A percentile compares a stretch with the other conserved stretches of the same genome.
Conservation (phyloP, 805 yeast genomes). For the Sugiyamaella mastotermitis region DNA sequence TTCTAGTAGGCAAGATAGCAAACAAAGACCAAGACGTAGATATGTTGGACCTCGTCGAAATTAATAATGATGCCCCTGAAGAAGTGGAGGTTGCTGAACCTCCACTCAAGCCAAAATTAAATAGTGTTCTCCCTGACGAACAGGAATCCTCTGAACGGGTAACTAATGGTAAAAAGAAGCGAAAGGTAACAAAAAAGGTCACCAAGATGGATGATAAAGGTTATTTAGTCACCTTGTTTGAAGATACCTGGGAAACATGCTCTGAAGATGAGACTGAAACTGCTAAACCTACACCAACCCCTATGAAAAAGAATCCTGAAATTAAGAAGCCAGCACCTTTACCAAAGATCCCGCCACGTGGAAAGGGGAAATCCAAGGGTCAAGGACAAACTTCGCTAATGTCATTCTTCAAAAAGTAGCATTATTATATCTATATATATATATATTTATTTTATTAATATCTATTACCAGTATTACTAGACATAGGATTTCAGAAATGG, state of each 20-base stretch:
- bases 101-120: background rate
- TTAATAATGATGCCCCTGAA: background rate
- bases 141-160: background rate
- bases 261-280: conserved; percentile 11
- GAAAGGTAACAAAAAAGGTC: conserved; percentile 14
- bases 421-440: too few species aligned
- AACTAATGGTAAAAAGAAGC: conserved; percentile 1
- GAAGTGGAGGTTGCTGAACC: conserved; percentile 2
- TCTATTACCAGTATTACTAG: too few species aligned
- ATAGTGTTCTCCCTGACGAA: background rate
- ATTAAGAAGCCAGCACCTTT: conserved; percentile 1
- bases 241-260: conserved; percentile 16
- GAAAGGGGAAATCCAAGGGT: conserved; percentile 8
- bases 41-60: conserved; percentile 3
- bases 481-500: too few species aligned
- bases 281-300: background rate
- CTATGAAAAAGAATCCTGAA: conserved; percentile 1
- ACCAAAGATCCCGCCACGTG: conserved; percentile 9
- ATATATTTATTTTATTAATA: too few species aligned
- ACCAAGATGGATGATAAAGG: conserved; percentile 13
- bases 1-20: conserved; percentile 3
- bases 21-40: conserved; percentile 1
- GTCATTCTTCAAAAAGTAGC: conserved; percentile 17
- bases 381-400: conserved; percentile 12
- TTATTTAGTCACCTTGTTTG: conserved; percentile 13